Base-by-base conservation (phyloP, 345 rosid species). In the Hibiscus mutabilis region DNA sequence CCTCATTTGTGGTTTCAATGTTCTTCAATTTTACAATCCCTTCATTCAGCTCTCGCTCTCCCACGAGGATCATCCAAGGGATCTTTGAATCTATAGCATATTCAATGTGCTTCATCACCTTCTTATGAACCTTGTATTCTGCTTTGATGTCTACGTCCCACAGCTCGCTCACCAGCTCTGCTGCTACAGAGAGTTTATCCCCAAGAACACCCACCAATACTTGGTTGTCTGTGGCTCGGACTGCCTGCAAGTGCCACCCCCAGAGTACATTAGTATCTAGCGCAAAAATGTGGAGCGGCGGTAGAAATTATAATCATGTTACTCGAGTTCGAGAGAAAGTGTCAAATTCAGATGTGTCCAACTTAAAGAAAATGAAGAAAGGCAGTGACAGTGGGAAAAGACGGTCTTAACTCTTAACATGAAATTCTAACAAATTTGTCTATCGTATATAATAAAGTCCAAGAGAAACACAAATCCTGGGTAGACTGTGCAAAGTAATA, bases 171-270 rank as follows among this genome's bases (percentile, higher is more conserved):
- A 75, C 96, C 76, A 91, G 79, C 75, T 88, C 93, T 0, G 96
- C 89, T 27, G 90, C 86, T 76, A 72, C 61, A 0, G 83, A 70
- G 7, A 90, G 76, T 49, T 85, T 82, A 44, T 87, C 86, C 16
- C 92, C 95, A 15, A 76, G 75, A 74, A 90, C 77, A 71, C 84
- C 79, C 65, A 94, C 85, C 76, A 88, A 82, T 3, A 88, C 92
- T 58, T 94, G 89, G 1, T 96, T 94, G 84, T 88, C 96, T 2
- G 89, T 83, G 25, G 93, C 81, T 68, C 93, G 79, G n/a, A 79
- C 79, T 51, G 75, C 77, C 95, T 94, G 84, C 60, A 68, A 75
- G 74, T 29, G 27, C 18, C 3, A 19, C 21, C 57, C 11, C 49
- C 12, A 69, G 74, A 76, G 68, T 40, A 16, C 55, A 5, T 49